Evolutionary conservation across 2,329 filamentous ascomycete species (phyloP).

Genomic region (Diplodia intermedia): DNA sequence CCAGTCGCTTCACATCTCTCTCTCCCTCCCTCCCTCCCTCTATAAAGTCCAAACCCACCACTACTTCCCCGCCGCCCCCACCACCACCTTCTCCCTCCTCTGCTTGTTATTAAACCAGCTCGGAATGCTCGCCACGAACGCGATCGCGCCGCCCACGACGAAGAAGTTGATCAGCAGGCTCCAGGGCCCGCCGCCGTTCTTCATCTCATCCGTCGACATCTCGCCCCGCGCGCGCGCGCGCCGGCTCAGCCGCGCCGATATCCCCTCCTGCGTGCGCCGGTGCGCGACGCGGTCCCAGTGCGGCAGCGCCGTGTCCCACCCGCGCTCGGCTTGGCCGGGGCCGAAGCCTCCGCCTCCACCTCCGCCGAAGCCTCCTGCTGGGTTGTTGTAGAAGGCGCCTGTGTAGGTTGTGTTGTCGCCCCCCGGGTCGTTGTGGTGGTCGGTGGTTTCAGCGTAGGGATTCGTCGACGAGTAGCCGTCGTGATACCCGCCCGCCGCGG

Average conservation of each 20-base stretch:
- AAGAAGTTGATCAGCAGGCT: slow-evolving; percentile 43
- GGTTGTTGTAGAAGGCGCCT: slow-evolving; percentile 41
- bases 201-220: slow-evolving; percentile 17
- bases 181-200: slow-evolving; percentile 37
- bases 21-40: background rate
- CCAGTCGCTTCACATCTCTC: background rate
- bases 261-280: slow-evolving; percentile 72
- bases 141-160: slow-evolving; percentile 41
- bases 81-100: slow-evolving; percentile 9
- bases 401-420: slow-evolving; percentile 29
- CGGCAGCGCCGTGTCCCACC: slow-evolving; percentile 63
- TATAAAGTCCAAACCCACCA: background rate
- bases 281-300: slow-evolving; percentile 82
- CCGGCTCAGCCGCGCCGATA: slow-evolving; percentile 61
- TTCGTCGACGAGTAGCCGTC: background rate
- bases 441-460: slow-evolving; percentile 22
- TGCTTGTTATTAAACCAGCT: slow-evolving; percentile 4
- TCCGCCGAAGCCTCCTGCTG: no score
- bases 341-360: slow-evolving; percentile 62
- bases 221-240: slow-evolving; percentile 43
- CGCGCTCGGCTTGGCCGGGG: slow-evolving; percentile 61
- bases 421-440: slow-evolving; percentile 34
- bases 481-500: slow-evolving; percentile 27
- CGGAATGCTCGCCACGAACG: slow-evolving; percentile 38
- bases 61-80: slow-evolving; percentile 11